Conservation (phyloP, 2,329 filamentous ascomycete species). For the Fusarium beomiforme region DNA sequence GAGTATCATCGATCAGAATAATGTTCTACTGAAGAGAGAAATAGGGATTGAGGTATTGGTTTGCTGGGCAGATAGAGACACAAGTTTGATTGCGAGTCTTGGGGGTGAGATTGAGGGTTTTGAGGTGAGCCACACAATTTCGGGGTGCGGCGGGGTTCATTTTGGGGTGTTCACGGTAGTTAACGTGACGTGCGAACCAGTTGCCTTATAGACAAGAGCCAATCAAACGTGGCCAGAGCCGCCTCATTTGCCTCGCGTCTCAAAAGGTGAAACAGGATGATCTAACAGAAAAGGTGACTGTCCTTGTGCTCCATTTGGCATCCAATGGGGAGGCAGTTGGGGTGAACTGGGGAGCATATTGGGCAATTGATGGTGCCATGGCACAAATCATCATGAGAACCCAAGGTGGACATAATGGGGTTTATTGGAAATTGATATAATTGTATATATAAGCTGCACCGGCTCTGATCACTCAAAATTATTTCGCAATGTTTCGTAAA, state of each 20-base stretch:
- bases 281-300: neutral
- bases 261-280: neutral
- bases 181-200: neutral
- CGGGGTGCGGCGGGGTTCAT: neutral
- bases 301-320: neutral
- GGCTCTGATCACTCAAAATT: too few species aligned
- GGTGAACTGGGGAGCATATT: neutral
- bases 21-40: too few species aligned
- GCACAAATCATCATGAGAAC: too few species aligned
- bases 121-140: neutral
- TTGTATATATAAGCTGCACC: too few species aligned
- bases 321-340: neutral
- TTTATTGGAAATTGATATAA: too few species aligned
- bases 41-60: too few species aligned
- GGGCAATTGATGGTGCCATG: too few species aligned
- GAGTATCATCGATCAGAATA: too few species aligned
- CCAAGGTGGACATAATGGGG: too few species aligned
- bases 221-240: neutral
- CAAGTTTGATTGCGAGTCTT: too few species aligned
- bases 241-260: neutral
- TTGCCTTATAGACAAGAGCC: neutral
- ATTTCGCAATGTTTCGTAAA: too few species aligned
- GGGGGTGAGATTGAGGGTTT: neutral
- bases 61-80: too few species aligned
- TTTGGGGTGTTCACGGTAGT: neutral